Evolutionary conservation across 2,329 filamentous ascomycete species (phyloP), one percentile per base, ranked within the genome.

Genomic region (Monilinia aucupariae): DNA sequence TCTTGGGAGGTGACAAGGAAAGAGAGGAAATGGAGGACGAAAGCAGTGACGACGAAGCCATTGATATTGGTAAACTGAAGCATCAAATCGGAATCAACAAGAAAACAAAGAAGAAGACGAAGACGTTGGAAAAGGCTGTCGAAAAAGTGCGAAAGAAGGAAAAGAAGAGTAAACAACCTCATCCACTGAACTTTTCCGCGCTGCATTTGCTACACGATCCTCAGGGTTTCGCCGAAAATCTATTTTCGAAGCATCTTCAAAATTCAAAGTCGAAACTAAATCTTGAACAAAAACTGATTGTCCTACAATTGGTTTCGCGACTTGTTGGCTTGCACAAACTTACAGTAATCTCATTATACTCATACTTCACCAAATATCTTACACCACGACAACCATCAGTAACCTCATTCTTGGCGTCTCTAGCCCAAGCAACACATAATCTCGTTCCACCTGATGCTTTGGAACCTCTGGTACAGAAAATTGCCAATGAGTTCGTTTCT

Each of bases 401-500:
- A 22, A 66, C 94, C 0, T 92, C 91, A 0, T 96, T 97, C 76
- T 80, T 99, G 63, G 94, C 94, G 15, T 96, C 88, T 13, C 82
- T 97, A 62, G 94, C 94, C 0, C 94, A 97, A 78, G 90, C 90
- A 4, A 92, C 91, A 9, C 94, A 99, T 74, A 89, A 87, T 67
- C 82, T 96, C 45, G 92, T 99, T 0, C 94, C 94, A 0, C 93
- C 93, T 0, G 94, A 99, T 79, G 89, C 87, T 0, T 80, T 99
- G 13, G 92, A 97, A 74, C 93, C 94, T 0, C 78, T 97, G 5
- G 81, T 99, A 2, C 88, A 91, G 74, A 97, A 97, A 78, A 97
- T 99, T 71, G 93, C 94, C 39, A 97, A 97, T 73, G 94, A 99
- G 75, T 99, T 99, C 73, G 93, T 99, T 2, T 96, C 92, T 0